A percentile compares a stretch with the other conserved stretches of the same genome.
phyloP scores from a whole-genome alignment of 495 filamentous ascomycete genomes.

The Aspergillus mulundensis region DNA sequence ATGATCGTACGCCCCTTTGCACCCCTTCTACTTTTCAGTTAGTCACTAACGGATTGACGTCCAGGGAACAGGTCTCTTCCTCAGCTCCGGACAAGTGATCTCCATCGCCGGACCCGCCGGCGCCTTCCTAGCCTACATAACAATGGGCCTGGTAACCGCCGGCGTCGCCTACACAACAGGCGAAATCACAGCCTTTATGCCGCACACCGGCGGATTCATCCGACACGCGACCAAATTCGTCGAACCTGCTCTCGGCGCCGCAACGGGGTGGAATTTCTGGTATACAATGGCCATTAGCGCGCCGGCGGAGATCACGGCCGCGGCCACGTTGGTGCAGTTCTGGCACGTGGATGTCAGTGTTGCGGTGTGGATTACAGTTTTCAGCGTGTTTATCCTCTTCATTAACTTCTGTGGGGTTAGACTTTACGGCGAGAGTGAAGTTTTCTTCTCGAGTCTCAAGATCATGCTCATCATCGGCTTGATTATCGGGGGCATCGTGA shows the following conservation, averaged over 20 bases:
- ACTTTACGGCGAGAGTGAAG: slow-evolving; percentile 47
- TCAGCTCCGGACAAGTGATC: slow-evolving; percentile 62
- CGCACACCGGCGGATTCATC: slow-evolving; percentile 64
- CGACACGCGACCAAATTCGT: slow-evolving; percentile 64
- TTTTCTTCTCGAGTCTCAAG: slow-evolving; percentile 41
- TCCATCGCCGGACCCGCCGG: slow-evolving; percentile 59
- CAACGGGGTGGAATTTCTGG: not conserved
- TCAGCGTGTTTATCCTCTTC: slow-evolving; percentile 40
- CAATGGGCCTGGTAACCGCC: slow-evolving; percentile 52
- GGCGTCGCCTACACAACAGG: slow-evolving; percentile 47
- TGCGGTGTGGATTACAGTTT: slow-evolving; percentile 48
- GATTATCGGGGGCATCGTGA: slow-evolving; percentile 45
- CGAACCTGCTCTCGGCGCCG: slow-evolving; percentile 44
- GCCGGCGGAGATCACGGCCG: slow-evolving; percentile 4
- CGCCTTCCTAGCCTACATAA: slow-evolving; percentile 57
- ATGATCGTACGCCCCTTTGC: slow-evolving; percentile 11
- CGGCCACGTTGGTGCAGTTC: slow-evolving; percentile 2
- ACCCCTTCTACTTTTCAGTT: too few relatives aligned
- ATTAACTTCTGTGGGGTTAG: slow-evolving; percentile 39
- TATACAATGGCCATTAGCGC: slow-evolving; percentile 31
- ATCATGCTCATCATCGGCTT: slow-evolving; percentile 42
- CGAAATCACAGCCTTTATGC: slow-evolving; percentile 70
- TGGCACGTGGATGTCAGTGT: slow-evolving; percentile 21
- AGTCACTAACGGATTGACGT: too few relatives aligned
- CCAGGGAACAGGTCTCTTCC: slow-evolving; percentile 63